Base-by-base conservation (phyloP, 1,284 basidiomycete genomes). In the Fistulinella staudtii region DNA sequence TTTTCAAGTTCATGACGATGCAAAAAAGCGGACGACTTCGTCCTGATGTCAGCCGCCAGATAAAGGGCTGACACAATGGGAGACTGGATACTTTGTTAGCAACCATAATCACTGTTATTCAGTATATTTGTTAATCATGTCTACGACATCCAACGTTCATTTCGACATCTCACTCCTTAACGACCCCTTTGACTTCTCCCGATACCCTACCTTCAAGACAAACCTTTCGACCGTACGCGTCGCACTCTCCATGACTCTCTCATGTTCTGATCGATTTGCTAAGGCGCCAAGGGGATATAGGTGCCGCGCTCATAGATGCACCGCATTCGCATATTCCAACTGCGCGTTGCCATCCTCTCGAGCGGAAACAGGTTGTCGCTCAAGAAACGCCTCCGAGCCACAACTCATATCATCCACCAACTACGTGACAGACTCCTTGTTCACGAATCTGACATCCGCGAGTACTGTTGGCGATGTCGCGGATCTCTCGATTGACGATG, bases 311-410 rank as follows among this genome's bases (percentile, higher is more conserved):
- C 43, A 43, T 25, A 39, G 45, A 30, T 43, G 23, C 15, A 8
- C 31, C 15, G 24, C 49, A 8, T 52, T 45, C 39, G 13, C 36
- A 2, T 33, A 13, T 23, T 30, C 36, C 34, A 25, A 8, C 15
- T 29, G 29, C 4, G 41, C 41, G 31, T 51, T 28, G 17, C 41
- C 45, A 8, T 22, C 23, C 8, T 27, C 23, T 5, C 21, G n/a
- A 27, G 25, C 18, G 15, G 34, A 42, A 8, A 8, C n/a, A 5
- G 24, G 8, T 34, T n/a, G 23, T 5, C 41, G 33, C 17, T 22
- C 52, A 6, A 59, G 54, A 15, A 61, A 61, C 11, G 52, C 47
- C 24, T 57, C 59, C 14, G 57, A 60, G 3, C 55, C 56, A 11
- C 59, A 45, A 27, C 49, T 60, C 4, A 23, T 43, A 28, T 58